Evolutionary conservation across 2,329 filamentous ascomycete species (phyloP).

Genomic region (Dendryphion nanum): DNA sequence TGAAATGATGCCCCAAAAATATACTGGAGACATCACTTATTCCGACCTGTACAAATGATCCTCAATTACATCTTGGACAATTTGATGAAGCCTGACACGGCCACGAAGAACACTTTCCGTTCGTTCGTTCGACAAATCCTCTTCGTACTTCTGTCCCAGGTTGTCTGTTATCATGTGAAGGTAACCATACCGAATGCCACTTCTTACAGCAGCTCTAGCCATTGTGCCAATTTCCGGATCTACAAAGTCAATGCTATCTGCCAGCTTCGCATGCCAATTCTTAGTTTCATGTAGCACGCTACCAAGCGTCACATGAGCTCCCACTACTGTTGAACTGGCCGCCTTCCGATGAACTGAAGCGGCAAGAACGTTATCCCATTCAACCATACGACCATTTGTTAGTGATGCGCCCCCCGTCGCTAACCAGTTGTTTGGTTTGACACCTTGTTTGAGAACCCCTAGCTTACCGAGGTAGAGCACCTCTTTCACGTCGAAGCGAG

Average conservation of each 20-base stretch:
- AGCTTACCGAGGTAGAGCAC: conserved; percentile 8
- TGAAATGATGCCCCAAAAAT: too few relatives aligned
- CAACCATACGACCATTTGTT: conserved; percentile 1
- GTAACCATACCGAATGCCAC: conserved; percentile 4
- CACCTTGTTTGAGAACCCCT: background rate
- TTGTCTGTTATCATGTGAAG: conserved; percentile 8
- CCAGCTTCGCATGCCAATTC: conserved; percentile 2
- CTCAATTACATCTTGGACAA: conserved; percentile 3
- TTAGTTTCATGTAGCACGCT: conserved; percentile 6
- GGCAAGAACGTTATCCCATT: conserved; percentile 5
- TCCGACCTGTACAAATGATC: background rate
- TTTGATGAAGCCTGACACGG: background rate
- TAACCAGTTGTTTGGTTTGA: conserved; percentile 2
- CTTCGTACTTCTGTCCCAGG: conserved; percentile 4
- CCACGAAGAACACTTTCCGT: background rate
- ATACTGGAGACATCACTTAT: too few relatives aligned
- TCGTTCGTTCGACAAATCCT: conserved; percentile 7
- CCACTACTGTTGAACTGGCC: background rate
- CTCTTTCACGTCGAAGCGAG: conserved; percentile 3
- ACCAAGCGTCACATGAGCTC: conserved; percentile 3
- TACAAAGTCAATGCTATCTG: conserved; percentile 3
- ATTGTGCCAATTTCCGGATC: conserved; percentile 8
- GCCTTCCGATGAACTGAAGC: background rate
- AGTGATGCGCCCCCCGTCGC: conserved; percentile 2
- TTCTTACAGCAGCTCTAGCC: conserved; percentile 5